Evolutionary conservation across 2,329 filamentous ascomycete species (phyloP), one percentile per base, ranked within the genome.

Genomic region (Penicillium sp.): DNA sequence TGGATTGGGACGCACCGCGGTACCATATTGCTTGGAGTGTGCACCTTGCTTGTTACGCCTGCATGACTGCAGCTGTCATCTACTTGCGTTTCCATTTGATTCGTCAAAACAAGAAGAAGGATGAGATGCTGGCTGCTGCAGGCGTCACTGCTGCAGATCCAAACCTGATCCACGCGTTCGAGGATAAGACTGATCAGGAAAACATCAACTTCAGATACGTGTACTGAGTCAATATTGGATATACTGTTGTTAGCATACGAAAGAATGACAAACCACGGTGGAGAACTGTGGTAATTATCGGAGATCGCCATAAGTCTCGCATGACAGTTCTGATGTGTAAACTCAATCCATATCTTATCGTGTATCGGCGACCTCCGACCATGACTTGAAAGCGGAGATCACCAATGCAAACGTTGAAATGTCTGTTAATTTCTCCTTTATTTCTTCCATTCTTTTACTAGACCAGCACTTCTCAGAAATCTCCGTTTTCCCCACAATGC

Each of bases 1-100:
- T 86, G 8, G 73, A 76, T 19, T 77, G 77, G 67, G 84, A 90
- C 66, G 78, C 77, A 0, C 87, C 88, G 0, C 79, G 84, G 9
- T 91, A 90, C 71, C 85, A 86, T 44, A 88, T 85, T 58, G 88
- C 88, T 1, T 89, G 90, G 58, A 79, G 85, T 6, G 87, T 86
- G 1, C 87, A 90, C 64, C 77, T 91, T 9, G 88, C 84, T 14
- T 90, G 88, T 73, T 90, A 90, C 70, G 74, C 77, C 0, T 73
- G 84, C 27, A 77, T 90, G 24, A 83, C 87, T 1, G 27, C 85
- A 4, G 79, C 85, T 5, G 80, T 89, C 21, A 51, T 85, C 2
- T 80, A 75, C 59, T 76, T 90, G 64, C 77, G 87, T 22, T 86
- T 81, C 74, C 80, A 88, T 58, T 77, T 89, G 16, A 74, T 66